Evolutionary conservation across 2,329 filamentous ascomycete species (phyloP).

Genomic region (Ophiostoma piceae): DNA sequence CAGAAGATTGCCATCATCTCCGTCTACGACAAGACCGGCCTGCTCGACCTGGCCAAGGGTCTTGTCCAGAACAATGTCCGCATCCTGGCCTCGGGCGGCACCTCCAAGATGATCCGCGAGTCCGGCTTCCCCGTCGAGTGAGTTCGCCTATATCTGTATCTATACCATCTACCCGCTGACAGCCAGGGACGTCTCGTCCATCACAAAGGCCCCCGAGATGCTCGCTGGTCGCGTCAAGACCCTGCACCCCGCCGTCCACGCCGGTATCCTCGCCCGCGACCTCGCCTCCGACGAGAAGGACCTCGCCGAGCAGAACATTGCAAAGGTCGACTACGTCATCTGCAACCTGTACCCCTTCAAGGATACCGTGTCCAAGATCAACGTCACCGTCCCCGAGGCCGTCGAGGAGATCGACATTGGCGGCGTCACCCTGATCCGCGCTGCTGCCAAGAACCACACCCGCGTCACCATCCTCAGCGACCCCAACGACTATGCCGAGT

Average conservation of each 20-base stretch:
- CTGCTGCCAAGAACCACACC: slow-evolving; percentile 95
- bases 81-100: slow-evolving; percentile 90
- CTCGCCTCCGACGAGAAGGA: slow-evolving; percentile 96
- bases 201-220: slow-evolving; percentile 97
- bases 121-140: slow-evolving; percentile 93
- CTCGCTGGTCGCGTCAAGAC: slow-evolving; percentile 76
- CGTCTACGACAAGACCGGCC: slow-evolving; percentile 97
- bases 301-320: slow-evolving; percentile 87
- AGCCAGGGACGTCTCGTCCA: slow-evolving; percentile 84
- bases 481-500: slow-evolving; percentile 87
- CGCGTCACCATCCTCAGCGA: slow-evolving; percentile 95
- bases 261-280: slow-evolving; percentile 87
- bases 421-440: slow-evolving; percentile 91
- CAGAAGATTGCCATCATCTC: slow-evolving; percentile 79
- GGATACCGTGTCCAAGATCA: slow-evolving; percentile 93
- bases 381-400: slow-evolving; percentile 92
- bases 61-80: slow-evolving; percentile 84
- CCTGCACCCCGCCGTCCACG: slow-evolving; percentile 87
- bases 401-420: slow-evolving; percentile 99
- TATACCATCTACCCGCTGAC: background rate
- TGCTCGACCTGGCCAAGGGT: slow-evolving; percentile 87
- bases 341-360: slow-evolving; percentile 99
- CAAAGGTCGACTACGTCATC: slow-evolving; percentile 91
- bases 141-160: slow-evolving; percentile 32
- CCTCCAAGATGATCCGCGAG: slow-evolving; percentile 92